A percentile compares a stretch with the other conserved stretches of the same genome.
Conservation (phyloP, 148 eudicot species). For the Vaccinium macrocarpon region DNA sequence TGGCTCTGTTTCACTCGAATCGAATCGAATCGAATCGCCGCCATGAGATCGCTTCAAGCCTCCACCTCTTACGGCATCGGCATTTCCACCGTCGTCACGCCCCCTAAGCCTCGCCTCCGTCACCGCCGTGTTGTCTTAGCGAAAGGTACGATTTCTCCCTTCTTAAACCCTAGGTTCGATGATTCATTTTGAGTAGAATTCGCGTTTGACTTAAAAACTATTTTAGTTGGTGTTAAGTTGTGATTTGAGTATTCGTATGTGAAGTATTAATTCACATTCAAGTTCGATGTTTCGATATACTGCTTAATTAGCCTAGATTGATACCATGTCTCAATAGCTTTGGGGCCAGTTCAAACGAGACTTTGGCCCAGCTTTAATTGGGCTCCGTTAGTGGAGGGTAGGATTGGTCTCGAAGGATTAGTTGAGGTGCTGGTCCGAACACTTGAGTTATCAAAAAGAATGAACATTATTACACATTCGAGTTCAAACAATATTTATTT, state of each 20-base stretch:
- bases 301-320: neutral
- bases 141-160: neutral
- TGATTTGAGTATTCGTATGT: neutral
- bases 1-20: neutral
- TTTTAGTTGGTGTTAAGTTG: neutral
- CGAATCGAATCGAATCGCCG: slow-evolving; percentile 3
- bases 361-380: no score
- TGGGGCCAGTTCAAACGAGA: no score
- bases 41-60: slow-evolving; percentile 18
- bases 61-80: slow-evolving; percentile 18
- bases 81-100: slow-evolving; percentile 9
- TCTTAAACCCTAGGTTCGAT: slow-evolving; percentile 11
- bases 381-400: no score
- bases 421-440: no score
- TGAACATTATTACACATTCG: no score
- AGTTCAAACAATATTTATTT: no score
- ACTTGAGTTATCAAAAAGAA: no score
- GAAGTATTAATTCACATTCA: neutral
- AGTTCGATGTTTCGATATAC: neutral
- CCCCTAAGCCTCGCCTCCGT: slow-evolving; percentile 2
- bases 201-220: neutral
- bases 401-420: no score
- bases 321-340: no score
- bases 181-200: neutral
- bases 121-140: slow-evolving; percentile 7